phyloP scores from a whole-genome alignment of 371 early-diverging fungal species.

The Actinomortierella wolfii region DNA sequence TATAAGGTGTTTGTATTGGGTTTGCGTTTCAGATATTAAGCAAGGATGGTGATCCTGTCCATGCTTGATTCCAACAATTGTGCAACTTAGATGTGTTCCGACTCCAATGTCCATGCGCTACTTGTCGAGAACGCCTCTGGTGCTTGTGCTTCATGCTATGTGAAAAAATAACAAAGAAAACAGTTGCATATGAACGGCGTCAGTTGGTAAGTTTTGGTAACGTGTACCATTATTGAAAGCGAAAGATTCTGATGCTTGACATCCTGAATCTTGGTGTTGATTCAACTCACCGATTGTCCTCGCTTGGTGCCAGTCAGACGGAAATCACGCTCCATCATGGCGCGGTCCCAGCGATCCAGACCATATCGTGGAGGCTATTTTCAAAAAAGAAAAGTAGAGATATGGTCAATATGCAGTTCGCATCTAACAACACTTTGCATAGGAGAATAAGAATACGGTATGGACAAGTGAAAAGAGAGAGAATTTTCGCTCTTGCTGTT shows the following conservation, averaged over 20 bases:
- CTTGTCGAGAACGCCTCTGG: slow-evolving; percentile 35
- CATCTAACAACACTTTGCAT: too few species aligned
- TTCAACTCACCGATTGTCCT: slow-evolving; percentile 46
- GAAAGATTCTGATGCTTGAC: too few species aligned
- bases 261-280: too few species aligned
- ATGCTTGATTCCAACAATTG: too few species aligned
- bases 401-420: not conserved
- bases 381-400: not conserved
- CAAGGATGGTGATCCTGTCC: too few species aligned
- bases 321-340: slow-evolving; percentile 51
- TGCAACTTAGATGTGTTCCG: slow-evolving; percentile 23
- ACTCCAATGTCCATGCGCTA: slow-evolving; percentile 42
- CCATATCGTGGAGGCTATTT: slow-evolving; percentile 48
- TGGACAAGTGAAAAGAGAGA: not conserved
- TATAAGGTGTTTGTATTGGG: too few species aligned
- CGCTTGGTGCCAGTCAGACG: slow-evolving; percentile 49
- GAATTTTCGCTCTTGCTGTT: too few species aligned
- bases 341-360: slow-evolving; percentile 50
- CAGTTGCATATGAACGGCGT: not conserved
- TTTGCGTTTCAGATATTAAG: too few species aligned
- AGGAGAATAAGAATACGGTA: not conserved
- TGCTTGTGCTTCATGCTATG: slow-evolving; percentile 30
- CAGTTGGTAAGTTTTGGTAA: too few species aligned
- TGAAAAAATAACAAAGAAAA: not conserved
- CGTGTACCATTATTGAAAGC: too few species aligned